phyloP scores from a whole-genome alignment of 2,329 filamentous ascomycete genomes.

The Phialophora verrucosa region DNA sequence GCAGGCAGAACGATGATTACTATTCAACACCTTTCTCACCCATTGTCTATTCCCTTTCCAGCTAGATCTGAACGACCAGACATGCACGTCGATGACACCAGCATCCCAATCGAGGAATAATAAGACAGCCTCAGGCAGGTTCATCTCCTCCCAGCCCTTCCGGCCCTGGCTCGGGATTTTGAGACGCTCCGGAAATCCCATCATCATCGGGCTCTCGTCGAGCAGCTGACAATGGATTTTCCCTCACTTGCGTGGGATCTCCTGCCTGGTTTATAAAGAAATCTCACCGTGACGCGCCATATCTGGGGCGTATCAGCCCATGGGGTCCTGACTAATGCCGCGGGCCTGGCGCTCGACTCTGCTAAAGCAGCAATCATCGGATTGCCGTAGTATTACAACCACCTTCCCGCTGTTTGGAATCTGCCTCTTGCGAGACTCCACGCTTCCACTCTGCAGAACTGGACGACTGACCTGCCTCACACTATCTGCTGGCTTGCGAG shows the following conservation, averaged over 20 bases:
- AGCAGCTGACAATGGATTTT: neutral
- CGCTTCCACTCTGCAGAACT: constrained; percentile 10
- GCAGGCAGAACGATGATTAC: constrained; percentile 6
- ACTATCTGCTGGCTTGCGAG: neutral
- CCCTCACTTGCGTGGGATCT: constrained; percentile 1
- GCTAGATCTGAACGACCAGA: neutral
- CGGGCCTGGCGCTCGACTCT: neutral
- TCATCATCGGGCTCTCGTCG: constrained; percentile 2
- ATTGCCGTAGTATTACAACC: constrained; percentile 20
- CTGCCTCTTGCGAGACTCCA: constrained; percentile 21
- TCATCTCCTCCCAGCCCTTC: neutral
- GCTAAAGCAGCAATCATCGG: constrained; percentile 25
- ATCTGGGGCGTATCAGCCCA: neutral
- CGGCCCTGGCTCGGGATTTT: constrained; percentile 8
- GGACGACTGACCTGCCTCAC: constrained; percentile 8
- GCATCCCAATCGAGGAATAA: constrained; percentile 18
- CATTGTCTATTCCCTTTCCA: neutral
- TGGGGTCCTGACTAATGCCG: constrained; percentile 23
- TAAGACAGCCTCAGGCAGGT: neutral
- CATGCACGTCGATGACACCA: constrained; percentile 20
- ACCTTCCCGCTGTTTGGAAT: constrained; percentile 16
- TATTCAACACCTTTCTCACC: constrained; percentile 1
- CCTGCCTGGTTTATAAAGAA: constrained; percentile 13
- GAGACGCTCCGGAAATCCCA: neutral
- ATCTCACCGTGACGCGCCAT: neutral